phyloP scores from a whole-genome alignment of 192 early-diverging fungal species.

The Coemansia sp. region DNA sequence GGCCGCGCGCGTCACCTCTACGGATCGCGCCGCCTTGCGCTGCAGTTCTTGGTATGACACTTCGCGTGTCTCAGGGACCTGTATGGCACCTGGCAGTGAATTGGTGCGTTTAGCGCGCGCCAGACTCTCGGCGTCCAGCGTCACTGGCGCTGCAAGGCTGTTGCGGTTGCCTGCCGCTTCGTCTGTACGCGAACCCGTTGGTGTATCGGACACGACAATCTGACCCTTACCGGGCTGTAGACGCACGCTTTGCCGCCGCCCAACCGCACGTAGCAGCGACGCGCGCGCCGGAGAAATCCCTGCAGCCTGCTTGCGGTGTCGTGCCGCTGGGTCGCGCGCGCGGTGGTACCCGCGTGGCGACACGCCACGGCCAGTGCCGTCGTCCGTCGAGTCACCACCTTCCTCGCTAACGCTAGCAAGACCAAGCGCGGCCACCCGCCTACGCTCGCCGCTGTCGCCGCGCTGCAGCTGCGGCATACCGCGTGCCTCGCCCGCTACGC shows the following conservation, averaged over 20 bases:
- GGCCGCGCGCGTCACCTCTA: conserved; percentile 23
- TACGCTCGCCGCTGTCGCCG: conserved; percentile 7
- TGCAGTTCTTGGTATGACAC: conserved; percentile 51
- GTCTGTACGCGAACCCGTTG: conserved; percentile 16
- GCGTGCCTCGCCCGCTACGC: conserved; percentile 2
- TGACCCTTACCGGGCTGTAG: conserved; percentile 52
- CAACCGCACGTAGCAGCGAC: conserved; percentile 50
- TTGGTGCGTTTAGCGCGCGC: conserved; percentile 49
- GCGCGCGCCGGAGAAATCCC: conserved; percentile 50
- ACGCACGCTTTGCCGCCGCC: conserved; percentile 53
- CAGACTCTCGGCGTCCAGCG: conserved; percentile 22
- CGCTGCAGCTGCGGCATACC: conserved; percentile 15
- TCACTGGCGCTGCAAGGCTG: conserved; percentile 11
- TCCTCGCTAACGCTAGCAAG: conserved; percentile 29
- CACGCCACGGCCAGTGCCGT: conserved; percentile 8
- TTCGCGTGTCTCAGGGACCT: conserved; percentile 52
- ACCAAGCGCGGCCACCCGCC: conserved; percentile 11
- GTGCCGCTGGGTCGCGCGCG: conserved; percentile 52
- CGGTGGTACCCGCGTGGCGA: conserved; percentile 49
- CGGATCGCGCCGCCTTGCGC: conserved; percentile 33
- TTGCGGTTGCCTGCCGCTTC: conserved; percentile 8
- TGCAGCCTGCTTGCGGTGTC: conserved; percentile 25
- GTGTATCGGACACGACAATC: conserved; percentile 50
- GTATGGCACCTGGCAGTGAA: conserved; percentile 48
- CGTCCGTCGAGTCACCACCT: conserved; percentile 13